Base-by-base conservation (phyloP, 306 rosid species). In the Vigna mungo region DNA sequence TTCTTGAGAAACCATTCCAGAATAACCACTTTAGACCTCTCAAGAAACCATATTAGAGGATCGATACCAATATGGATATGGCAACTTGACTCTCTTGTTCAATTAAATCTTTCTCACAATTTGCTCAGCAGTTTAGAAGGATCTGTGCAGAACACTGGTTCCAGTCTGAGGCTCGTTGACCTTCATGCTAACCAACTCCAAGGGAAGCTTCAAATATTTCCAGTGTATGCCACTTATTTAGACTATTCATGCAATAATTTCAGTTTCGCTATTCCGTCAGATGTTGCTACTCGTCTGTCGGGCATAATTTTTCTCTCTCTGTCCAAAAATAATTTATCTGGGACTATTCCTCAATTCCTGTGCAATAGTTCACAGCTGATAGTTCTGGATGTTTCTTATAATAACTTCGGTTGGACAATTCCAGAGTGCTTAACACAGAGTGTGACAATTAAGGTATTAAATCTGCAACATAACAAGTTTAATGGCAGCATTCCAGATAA, bases 41-140 rank as follows among this genome's bases (percentile, higher is more conserved):
- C 94, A 0, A 0, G 15, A 3, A 91, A 91, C 60, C 58, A 27
- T 7, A 86, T 91, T 61, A 1, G 0, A 15, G 92, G 86, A 4
- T 25, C 63, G 14, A 43, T 89, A 27, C 94, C 97, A 25, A 44
- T 4, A 5, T 88, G 92, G 95, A 71, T 88, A 36, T 88, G 89
- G 93, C 18, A 15, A 18, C 25, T 82, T n/a, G 25, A 8, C 0
- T 53, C 0, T 48, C 87, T 90, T 11, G 0, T 0, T 1, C 18
- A 46, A 3, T 39, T 90, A 43, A 92, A 90, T 67, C 87, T 92
- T 43, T 89, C 97, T 34, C 25, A 52, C 69, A 92, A 92, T 71
- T 39, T 20, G 0, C 41, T 92, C 9, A 9, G 0, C 3, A 20
- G 18, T 16, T 9, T 81, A 16, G 72, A 68, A 39, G 81, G 75